phyloP scores from a whole-genome alignment of 164 flowering plant genomes.

The Macadamia tetraphylla region DNA sequence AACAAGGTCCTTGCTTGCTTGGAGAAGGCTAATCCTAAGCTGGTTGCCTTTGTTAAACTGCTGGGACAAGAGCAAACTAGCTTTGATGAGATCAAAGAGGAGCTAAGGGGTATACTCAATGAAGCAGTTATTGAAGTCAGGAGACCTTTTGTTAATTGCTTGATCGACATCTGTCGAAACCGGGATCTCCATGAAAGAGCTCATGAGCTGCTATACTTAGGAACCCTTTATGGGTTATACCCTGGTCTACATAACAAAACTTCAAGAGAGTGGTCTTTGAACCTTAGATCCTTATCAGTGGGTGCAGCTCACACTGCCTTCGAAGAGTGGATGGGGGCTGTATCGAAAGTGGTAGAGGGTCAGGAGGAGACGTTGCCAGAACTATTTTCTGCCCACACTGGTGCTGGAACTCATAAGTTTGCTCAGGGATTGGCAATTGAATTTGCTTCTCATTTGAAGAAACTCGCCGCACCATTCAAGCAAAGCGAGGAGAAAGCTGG shows the following conservation, averaged over 20 bases:
- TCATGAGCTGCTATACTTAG: conserved; percentile 74
- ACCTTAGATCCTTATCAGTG: conserved; percentile 71
- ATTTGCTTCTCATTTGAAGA: conserved; percentile 64
- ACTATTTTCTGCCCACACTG: conserved; percentile 60
- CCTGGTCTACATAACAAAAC: conserved; percentile 73
- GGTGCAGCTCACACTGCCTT: conserved; percentile 95
- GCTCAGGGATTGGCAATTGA: conserved; percentile 68
- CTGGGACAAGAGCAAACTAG: conserved; percentile 33
- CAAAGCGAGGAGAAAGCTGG: conserved; percentile 63
- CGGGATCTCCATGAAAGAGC: conserved; percentile 53
- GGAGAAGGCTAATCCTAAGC: conserved; percentile 50
- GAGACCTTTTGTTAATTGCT: conserved; percentile 84
- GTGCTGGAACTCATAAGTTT: conserved; percentile 76
- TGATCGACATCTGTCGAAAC: conserved; percentile 81
- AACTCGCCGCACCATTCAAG: conserved; percentile 67
- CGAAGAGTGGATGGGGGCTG: conserved; percentile 80
- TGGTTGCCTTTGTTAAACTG: conserved; percentile 46
- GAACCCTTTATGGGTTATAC: conserved; percentile 71
- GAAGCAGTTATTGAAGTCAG: conserved; percentile 53
- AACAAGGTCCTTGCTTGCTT: conserved; percentile 58
- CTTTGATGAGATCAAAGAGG: conserved; percentile 52
- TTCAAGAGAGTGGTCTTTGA: conserved; percentile 63
- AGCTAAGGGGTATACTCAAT: conserved; percentile 49
- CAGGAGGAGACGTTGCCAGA: conserved; percentile 60
- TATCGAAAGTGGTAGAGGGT: conserved; percentile 43